Base-by-base conservation (phyloP, 768 basidiomycete species). In the Lactarius trivialis region DNA sequence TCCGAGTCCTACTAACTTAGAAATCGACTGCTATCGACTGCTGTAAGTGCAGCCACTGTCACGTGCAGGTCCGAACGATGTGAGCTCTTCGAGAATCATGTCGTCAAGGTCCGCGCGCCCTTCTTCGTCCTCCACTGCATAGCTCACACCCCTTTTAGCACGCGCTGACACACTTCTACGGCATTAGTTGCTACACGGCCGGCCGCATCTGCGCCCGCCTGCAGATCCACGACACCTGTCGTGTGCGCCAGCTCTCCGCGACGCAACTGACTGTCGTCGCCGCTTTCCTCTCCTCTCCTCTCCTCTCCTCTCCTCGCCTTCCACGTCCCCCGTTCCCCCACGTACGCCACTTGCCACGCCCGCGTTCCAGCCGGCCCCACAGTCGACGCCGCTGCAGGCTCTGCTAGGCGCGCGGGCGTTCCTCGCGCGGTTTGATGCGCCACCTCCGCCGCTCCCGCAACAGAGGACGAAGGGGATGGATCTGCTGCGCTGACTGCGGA, bases 231-330 rank as follows among this genome's bases (percentile, higher is more conserved):
- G 85, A 92, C 78, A 80, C 80, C 65, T 85, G 87, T 75, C 85
- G 82, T 73, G 85, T 99, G 66, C 82, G 82, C 54, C 83, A 92
- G 72, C 80, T 99, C 34, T 85, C 91, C 30, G 86, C 93, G 33
- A 78, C 83, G 37, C 97, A 99, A 81, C 78, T 95, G 55, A 97
- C 93, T 15, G 82, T 88, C 17, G 82, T 99, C n/a, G 88, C 94
- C 14, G 91, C 96, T 7, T 96, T 93, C 75, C 85, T 99, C 11
- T 94, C 95, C 5, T 91, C 93, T 0, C 95, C 97, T 1, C n/a
- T n/a, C n/a, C n/a, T n/a, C n/a, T n/a, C 75, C 85, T 99, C 11
- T 94, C 95, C 5, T 91, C 93, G 0, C 95, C 97, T 1, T 76
- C 82, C 26, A 93, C 91, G 19, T 82, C 88, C 3, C 77, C 85